Conservation (phyloP, 2,329 filamentous ascomycete species). For the Microsporum ferrugineum region DNA sequence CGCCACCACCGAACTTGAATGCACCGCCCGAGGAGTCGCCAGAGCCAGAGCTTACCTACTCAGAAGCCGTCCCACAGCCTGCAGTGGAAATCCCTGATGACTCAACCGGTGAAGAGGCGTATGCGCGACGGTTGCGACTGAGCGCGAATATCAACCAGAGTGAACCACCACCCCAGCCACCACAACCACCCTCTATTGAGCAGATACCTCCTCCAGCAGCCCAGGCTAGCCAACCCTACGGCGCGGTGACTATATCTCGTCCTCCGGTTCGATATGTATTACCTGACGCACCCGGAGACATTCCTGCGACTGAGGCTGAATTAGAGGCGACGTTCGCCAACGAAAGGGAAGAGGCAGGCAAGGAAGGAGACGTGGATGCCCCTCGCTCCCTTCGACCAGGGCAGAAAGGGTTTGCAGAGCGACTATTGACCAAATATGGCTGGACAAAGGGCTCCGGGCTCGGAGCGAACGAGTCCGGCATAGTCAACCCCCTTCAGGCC, state of each 20-base stretch:
- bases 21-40: constrained; percentile 23
- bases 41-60: constrained; percentile 9
- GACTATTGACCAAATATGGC: constrained; percentile 86
- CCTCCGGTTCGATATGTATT: constrained; percentile 64
- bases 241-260: constrained; percentile 57
- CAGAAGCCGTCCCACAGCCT: constrained; percentile 24
- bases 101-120: constrained; percentile 58
- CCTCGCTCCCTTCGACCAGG: constrained; percentile 58
- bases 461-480: constrained; percentile 69
- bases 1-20: constrained; percentile 39
- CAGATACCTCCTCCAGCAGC: constrained; percentile 17
- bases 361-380: constrained; percentile 27
- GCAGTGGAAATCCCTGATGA: constrained; percentile 44
- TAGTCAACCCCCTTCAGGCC: constrained; percentile 70
- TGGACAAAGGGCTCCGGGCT: constrained; percentile 83
- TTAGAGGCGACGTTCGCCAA: constrained; percentile 37
- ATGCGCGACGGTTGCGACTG: constrained; percentile 50
- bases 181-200: constrained; percentile 13
- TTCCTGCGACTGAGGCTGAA: constrained; percentile 44
- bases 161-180: constrained; percentile 9
- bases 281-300: constrained; percentile 40
- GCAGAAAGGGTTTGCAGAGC: constrained; percentile 72
- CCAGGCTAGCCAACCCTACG: constrained; percentile 24
- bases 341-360: constrained; percentile 23
- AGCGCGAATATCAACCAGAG: constrained; percentile 31